Conservation (phyloP, 2,329 filamentous ascomycete genomes). For the Nannizziopsis barbatae region DNA sequence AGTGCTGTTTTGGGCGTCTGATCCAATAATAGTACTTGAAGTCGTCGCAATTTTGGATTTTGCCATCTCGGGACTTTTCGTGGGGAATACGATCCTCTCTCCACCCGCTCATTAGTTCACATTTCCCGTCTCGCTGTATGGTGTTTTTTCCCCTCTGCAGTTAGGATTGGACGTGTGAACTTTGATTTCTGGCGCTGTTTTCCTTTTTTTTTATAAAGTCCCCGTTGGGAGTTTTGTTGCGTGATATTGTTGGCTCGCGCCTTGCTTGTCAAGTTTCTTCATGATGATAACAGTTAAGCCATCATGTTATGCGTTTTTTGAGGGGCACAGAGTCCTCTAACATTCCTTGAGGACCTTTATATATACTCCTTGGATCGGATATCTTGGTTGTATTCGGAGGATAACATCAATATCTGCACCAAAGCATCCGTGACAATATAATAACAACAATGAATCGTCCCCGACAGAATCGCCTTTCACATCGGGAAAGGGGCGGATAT, state of each 20-base stretch:
- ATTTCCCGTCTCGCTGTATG: neutral
- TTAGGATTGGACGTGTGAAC: neutral
- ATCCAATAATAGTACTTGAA: neutral
- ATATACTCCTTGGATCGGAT: neutral
- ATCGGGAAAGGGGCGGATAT: conserved; percentile 7
- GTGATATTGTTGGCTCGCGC: too few species aligned
- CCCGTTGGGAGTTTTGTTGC: too few species aligned
- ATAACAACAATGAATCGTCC: neutral
- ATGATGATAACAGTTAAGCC: too few species aligned
- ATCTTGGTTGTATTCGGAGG: neutral
- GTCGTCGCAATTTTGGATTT: neutral
- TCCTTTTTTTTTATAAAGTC: too few species aligned
- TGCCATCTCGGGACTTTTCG: conserved; percentile 10
- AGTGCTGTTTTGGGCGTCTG: too few species aligned
- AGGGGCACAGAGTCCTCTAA: too few species aligned
- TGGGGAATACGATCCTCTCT: conserved; percentile 5
- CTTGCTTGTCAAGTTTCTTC: too few species aligned
- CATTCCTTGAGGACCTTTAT: neutral
- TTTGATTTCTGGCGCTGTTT: neutral
- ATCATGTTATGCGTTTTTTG: too few species aligned
- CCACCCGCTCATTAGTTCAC: conserved; percentile 3
- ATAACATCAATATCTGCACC: neutral
- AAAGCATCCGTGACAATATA: neutral
- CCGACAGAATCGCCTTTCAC: neutral
- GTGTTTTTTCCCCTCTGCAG: neutral